phyloP scores from a whole-genome alignment of 306 rosid species.

The Trichosanthes cucumerina region DNA sequence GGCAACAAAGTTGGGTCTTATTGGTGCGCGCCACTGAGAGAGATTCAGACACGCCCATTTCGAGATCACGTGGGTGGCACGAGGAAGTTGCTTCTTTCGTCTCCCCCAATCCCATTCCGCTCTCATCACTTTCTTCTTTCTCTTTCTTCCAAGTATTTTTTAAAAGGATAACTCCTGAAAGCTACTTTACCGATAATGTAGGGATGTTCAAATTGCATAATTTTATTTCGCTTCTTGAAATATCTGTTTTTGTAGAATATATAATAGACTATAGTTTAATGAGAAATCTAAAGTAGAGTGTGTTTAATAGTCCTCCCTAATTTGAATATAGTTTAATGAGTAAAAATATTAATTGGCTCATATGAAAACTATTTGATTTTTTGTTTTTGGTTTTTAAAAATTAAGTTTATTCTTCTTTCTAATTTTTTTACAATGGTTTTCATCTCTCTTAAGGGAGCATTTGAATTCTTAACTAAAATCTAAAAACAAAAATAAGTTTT shows the following conservation, averaged over 20 bases:
- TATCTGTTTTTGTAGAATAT: background rate
- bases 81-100: background rate
- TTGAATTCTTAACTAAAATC: too few relatives aligned
- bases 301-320: background rate
- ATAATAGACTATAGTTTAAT: background rate
- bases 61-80: slow-evolving; percentile 7
- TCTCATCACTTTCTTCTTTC: background rate
- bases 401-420: too few relatives aligned
- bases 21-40: background rate
- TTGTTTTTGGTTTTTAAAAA: too few relatives aligned
- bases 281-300: background rate
- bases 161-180: background rate
- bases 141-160: background rate
- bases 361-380: too few relatives aligned
- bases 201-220: background rate
- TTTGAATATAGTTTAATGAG: too few relatives aligned
- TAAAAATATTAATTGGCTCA: too few relatives aligned
- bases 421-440: too few relatives aligned
- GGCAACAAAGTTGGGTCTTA: background rate
- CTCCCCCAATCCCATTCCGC: background rate
- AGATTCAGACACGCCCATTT: background rate
- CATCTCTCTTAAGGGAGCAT: too few relatives aligned
- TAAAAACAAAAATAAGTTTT: too few relatives aligned
- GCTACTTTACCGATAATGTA: background rate
- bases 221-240: background rate